Conservation (phyloP, 768 basidiomycete genomes). For the Macrolepiota fuliginosa region DNA sequence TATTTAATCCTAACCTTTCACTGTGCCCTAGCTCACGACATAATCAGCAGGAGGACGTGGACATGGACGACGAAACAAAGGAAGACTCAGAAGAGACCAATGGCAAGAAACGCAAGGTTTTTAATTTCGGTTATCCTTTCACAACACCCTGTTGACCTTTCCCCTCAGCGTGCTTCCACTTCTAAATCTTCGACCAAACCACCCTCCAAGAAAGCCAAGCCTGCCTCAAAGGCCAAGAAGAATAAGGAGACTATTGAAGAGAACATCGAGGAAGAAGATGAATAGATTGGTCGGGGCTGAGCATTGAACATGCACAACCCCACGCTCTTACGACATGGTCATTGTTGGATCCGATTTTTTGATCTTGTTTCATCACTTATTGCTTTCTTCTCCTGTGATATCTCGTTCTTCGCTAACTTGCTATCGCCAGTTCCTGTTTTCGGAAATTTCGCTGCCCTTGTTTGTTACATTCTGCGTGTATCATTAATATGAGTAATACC, state of each 20-base stretch:
- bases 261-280: conserved; percentile 33
- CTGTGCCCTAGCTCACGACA: conserved; percentile 8
- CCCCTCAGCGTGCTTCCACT: conserved; percentile 28
- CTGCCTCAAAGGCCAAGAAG: conserved; percentile 43
- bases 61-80: conserved; percentile 36
- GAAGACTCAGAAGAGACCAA: conserved; percentile 42
- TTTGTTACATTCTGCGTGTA: conserved; percentile 12
- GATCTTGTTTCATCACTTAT: conserved; percentile 1
- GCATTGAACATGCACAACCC: not conserved
- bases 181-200: conserved; percentile 44
- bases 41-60: conserved; percentile 34
- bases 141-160: not conserved
- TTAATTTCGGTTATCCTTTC: conserved; percentile 11
- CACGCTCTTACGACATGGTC: not conserved
- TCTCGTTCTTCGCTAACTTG: not conserved
- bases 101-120: conserved; percentile 73
- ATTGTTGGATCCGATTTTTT: not conserved
- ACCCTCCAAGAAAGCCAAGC: conserved; percentile 44
- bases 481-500: conserved; percentile 12
- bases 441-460: not conserved
- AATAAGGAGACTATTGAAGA: conserved; percentile 48
- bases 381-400: not conserved
- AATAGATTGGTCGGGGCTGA: conserved; percentile 5
- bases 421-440: not conserved
- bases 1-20: not conserved